These are phyloP conservation scores for Daedaleopsis nitida DNA, from an alignment of 768 basidiomycete genomes.

Conservation along the genomic window DNA sequence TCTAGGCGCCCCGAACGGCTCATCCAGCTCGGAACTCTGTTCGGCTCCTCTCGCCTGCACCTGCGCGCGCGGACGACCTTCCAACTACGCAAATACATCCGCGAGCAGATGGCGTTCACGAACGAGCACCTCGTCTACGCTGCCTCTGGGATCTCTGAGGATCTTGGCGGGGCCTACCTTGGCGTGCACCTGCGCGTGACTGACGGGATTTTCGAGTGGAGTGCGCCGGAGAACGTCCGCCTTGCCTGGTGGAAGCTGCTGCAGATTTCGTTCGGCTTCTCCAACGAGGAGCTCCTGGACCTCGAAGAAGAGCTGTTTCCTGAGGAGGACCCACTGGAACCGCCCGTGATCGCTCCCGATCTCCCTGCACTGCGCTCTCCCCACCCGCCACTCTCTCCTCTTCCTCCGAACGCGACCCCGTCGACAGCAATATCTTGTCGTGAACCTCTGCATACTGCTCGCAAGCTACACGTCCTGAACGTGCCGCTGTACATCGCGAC, in stretches of 20 bases:
- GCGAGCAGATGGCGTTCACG: constrained; percentile 57
- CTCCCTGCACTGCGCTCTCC: constrained; percentile 24
- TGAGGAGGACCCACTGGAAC: constrained; percentile 9
- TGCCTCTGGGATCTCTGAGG: constrained; percentile 48
- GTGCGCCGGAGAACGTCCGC: constrained; percentile 44
- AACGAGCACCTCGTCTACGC: constrained; percentile 49
- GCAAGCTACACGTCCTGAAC: constrained; percentile 45
- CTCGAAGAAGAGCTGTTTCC: constrained; percentile 22
- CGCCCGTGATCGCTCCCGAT: constrained; percentile 23
- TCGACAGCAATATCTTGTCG: constrained; percentile 38
- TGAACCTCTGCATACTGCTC: constrained; percentile 43
- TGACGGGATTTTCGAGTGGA: constrained; percentile 60
- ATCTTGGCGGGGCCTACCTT: constrained; percentile 48
- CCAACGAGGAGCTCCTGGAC: constrained; percentile 17
- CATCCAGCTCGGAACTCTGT: constrained; percentile 72
- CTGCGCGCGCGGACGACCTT: constrained; percentile 44
- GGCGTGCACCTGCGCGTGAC: constrained; percentile 70
- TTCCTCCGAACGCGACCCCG: constrained; percentile 18
- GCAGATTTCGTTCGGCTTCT: constrained; percentile 45
- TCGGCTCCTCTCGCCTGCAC: constrained; percentile 71
- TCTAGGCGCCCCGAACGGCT: constrained; percentile 47
- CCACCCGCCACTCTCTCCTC: constrained; percentile 31
- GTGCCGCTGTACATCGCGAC: constrained; percentile 69
- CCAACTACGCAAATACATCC: constrained; percentile 47
- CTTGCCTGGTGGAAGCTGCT: constrained; percentile 62